These are phyloP conservation scores for Pulveroboletus frians DNA, from an alignment of 768 basidiomycete species.

Conservation along the genomic window DNA sequence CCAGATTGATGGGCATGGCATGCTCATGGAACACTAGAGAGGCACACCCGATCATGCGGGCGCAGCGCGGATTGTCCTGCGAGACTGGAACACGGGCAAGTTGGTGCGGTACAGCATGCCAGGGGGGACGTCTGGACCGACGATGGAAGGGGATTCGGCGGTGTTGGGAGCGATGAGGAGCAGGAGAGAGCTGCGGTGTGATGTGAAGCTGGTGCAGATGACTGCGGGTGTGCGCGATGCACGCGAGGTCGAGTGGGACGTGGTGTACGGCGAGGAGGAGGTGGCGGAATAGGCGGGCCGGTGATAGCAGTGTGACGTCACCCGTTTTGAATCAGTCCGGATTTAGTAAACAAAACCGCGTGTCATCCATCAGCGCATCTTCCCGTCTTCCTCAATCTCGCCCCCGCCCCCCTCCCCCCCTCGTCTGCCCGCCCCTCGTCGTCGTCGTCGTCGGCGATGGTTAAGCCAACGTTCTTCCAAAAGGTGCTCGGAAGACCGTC, in stretches of 20 bases:
- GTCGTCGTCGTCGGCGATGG: slow-evolving; percentile 34
- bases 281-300: slow-evolving; percentile 37
- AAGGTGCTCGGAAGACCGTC: slow-evolving; percentile 59
- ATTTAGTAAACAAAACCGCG: slow-evolving; percentile 21
- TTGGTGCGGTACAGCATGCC: slow-evolving; percentile 70
- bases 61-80: slow-evolving; percentile 73
- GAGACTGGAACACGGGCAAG: slow-evolving; percentile 78
- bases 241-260: slow-evolving; percentile 39
- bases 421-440: background rate
- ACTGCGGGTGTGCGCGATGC: slow-evolving; percentile 35
- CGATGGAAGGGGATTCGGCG: slow-evolving; percentile 38
- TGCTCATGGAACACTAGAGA: slow-evolving; percentile 40
- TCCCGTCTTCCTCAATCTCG: background rate
- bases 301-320: slow-evolving; percentile 20
- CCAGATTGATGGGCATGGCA: background rate
- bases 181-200: slow-evolving; percentile 66
- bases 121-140: slow-evolving; percentile 20
- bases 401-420: background rate
- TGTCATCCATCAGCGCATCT: slow-evolving; percentile 8
- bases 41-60: slow-evolving; percentile 67
- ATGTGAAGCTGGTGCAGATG: slow-evolving; percentile 56
- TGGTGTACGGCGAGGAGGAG: slow-evolving; percentile 35
- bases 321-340: slow-evolving; percentile 15
- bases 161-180: slow-evolving; percentile 46
- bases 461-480: slow-evolving; percentile 55